Evolutionary conservation across 2,329 filamentous ascomycete species (phyloP), one percentile per base, ranked within the genome.

Genomic region (Arachnomyces sp.): DNA sequence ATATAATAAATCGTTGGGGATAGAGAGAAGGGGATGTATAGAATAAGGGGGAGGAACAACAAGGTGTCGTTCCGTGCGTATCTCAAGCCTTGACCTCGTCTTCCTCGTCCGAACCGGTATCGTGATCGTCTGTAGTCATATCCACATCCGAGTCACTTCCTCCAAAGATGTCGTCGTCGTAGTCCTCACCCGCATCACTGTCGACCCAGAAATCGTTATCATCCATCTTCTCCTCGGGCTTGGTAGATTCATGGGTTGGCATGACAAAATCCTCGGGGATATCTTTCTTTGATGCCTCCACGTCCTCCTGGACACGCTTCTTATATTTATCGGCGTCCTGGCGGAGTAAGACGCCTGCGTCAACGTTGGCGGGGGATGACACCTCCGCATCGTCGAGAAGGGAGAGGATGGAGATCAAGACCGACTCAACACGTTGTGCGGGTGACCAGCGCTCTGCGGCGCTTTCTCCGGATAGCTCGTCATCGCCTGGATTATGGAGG

Each of bases 391-490:
- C 87, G 60, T 96, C 92, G 40, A 98, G 79, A 2, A 98, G 78
- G 4, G 92, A 83, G 6, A 96, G 77, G 13, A 96, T 86, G 7
- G 87, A 95, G 46, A 94, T 87, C 13, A 98, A 76, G 28, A 98
- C 89, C 2, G 88, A 93, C 67, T 96, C 92, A 35, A 93, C 90
- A 14, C 89, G 85, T 62, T 96, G 90, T 3, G 92, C 80, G 1
- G 92, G 89, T 4, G 86, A 88, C 90, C 90, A 98, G 43, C 90
- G 84, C 67, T 96, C 92, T 43, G 82, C 84, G 5, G 92, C 90
- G 30, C 77, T 67, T 65, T 96, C 90, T 45, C 92, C 92, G 0
- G 89, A 95, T 72, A 89, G 90, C 52, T 84, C 78, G 58, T 96
- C 90, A 45, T 95, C 87, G 50, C 92, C 92, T 0, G 92, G 88